Conservation (phyloP, 2,329 filamentous ascomycete species). For the Penicillium sp. region DNA sequence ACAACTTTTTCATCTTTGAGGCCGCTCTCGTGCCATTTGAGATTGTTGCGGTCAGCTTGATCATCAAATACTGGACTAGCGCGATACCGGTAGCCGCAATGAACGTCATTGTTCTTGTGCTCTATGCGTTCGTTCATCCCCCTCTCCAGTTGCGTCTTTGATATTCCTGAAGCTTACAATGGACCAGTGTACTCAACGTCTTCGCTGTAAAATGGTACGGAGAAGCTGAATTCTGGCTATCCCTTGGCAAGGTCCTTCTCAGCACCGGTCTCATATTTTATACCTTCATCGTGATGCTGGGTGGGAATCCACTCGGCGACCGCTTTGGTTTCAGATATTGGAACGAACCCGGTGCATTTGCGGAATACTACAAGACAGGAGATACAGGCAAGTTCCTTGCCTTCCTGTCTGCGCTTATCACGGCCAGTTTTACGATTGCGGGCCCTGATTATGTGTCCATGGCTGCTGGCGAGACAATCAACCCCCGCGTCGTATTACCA, state of each 20-base stretch:
- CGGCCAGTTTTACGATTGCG: constrained; percentile 66
- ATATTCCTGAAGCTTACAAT: background rate
- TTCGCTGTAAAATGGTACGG: constrained; percentile 73
- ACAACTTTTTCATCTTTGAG: constrained; percentile 54
- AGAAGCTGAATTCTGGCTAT: constrained; percentile 73
- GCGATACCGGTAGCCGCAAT: constrained; percentile 47
- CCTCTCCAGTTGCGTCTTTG: background rate
- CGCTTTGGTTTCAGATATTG: constrained; percentile 72
- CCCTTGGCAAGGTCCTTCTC: constrained; percentile 69
- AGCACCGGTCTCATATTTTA: constrained; percentile 70
- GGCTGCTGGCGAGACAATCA: constrained; percentile 68
- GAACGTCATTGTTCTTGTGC: constrained; percentile 46
- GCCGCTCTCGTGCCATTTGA: constrained; percentile 54
- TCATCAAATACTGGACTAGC: constrained; percentile 52
- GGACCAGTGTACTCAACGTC: constrained; percentile 57
- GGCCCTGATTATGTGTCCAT: constrained; percentile 66
- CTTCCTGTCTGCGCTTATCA: constrained; percentile 72
- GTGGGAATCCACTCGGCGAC: constrained; percentile 72
- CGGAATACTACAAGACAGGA: constrained; percentile 62
- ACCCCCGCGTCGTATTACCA: constrained; percentile 67
- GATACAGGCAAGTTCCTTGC: constrained; percentile 70
- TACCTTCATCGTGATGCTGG: constrained; percentile 80
- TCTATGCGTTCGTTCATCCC: constrained; percentile 40
- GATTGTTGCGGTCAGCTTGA: constrained; percentile 51
- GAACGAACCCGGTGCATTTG: constrained; percentile 66